Base-by-base conservation (phyloP, 805 yeast genomes). In the Lipomyces chichibuensis region DNA sequence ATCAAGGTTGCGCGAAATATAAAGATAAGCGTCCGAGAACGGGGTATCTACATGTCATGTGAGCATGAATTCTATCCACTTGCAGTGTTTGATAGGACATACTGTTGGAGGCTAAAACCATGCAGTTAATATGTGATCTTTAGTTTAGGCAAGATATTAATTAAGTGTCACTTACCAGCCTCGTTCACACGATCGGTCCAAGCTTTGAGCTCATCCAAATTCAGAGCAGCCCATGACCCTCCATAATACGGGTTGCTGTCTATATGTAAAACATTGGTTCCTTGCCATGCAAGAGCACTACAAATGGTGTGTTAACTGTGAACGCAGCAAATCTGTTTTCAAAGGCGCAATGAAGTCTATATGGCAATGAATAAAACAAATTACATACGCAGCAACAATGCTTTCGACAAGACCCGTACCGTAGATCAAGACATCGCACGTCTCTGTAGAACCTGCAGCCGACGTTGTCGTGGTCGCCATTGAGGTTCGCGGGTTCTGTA, bases 381-480 rank as follows among this genome's bases (percentile, higher is more conserved):
- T 37, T 27, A 71, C 74, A 8, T 56, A 72, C 13, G 98, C 97
- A 0, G 98, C 97, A 59, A 92, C 79, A 13, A 95, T 87, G 72
- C 92, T 86, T 77, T 95, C 97, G 1, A 88, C 88, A 54, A 95
- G 82, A 2, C 98, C 98, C 0, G 99, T 94, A 49, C 99, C 99
- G 70, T 90, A 86, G 64, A 95, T 90, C 37, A 95, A 82, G 14
- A 95, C 97, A 75, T 95, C 99, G 72, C 92, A 91, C 69, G 88
- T 80, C 35, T 88, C 91, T 6, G 95, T 46, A 33, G 64, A 52
- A n/a, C 57, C 20, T 9, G 39, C 54, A 17, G 63, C 43, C 29
- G 64, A 3, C 43, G 39, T 43, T 59, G 49, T 23, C 43, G 60
- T 60, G 46, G 59, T 51, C 54, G 53, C 9, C 39, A 51, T 33